These are phyloP conservation scores for Cercospora citrullina DNA, from an alignment of 2,329 filamentous ascomycete genomes.

Conservation along the genomic window DNA sequence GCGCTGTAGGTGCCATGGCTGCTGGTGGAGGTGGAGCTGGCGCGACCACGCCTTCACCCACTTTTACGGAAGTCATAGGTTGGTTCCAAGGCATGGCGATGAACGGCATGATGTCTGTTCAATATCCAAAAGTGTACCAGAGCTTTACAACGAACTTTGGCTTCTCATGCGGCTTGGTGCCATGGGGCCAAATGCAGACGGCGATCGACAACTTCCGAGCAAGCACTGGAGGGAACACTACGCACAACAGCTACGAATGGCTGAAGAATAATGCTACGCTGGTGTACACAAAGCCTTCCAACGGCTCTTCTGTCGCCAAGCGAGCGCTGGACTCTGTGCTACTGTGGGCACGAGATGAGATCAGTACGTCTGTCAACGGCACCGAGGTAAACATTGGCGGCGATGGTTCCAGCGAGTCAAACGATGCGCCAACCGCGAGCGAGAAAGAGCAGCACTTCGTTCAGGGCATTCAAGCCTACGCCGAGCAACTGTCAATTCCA, in stretches of 20 bases:
- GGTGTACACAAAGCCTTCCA: conserved; percentile 63
- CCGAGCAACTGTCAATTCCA: conserved; percentile 81
- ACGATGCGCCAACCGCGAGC: conserved; percentile 34
- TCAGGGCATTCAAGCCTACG: conserved; percentile 76
- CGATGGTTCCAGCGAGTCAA: conserved; percentile 28
- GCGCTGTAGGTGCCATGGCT: conserved; percentile 66
- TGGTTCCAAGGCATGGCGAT: conserved; percentile 94
- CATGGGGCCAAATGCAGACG: conserved; percentile 76
- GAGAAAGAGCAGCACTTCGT: conserved; percentile 58
- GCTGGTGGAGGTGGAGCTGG: conserved; percentile 58
- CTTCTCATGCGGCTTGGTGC: conserved; percentile 82
- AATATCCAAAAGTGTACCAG: conserved; percentile 82
- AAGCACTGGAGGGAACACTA: conserved; percentile 82
- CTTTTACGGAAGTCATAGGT: conserved; percentile 79
- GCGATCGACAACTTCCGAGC: conserved; percentile 82
- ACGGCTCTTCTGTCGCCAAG: conserved; percentile 37
- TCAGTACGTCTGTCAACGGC: conserved; percentile 45
- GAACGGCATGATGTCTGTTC: conserved; percentile 93
- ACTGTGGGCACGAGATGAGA: conserved; percentile 37
- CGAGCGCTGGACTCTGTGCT: conserved; percentile 32
- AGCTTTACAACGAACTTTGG: conserved; percentile 92
- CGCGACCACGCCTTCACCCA: conserved; percentile 70
- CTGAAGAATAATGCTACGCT: conserved; percentile 78
- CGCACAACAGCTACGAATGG: conserved; percentile 71
- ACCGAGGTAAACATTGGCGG: conserved; percentile 38